Evolutionary conservation across 768 basidiomycete genomes (phyloP), one percentile per base, ranked within the genome.

Genomic region (Saitozyma sp.): DNA sequence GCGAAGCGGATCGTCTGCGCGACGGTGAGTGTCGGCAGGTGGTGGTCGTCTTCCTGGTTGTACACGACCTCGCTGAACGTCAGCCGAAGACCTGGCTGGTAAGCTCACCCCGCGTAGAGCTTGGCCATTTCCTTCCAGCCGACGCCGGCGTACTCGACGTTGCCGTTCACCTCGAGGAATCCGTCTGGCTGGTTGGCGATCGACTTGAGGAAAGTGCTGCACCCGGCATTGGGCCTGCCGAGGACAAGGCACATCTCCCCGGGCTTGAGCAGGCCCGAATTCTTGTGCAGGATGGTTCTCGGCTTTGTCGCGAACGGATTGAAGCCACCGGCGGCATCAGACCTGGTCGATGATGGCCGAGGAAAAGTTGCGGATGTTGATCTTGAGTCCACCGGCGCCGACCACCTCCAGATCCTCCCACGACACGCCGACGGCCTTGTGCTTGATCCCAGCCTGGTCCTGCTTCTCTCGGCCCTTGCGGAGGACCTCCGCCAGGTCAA

Each of bases 181-280:
- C 88, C 88, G 4, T 82, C 81, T 0, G 87, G 85, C 65, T 87
- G 86, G 73, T 93, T 92, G 16, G 92, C 84, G 54, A 95, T 84
- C 0, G 84, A 84, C 78, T 92, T 92, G 58, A 96, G 84, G 54
- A 96, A 83, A 0, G 92, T 91, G 37, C 84, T 87, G 75, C 92
- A 94, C 2, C 92, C 92, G 0, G 90, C 86, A 13, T 89, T 89
- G 0, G 92, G 92, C 39, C 90, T 84, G 20, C 92, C 92, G 29
- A 93, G 84, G 11, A 92, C 91, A 14, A 94, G 69, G 66, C 71
- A 74, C 87, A 88, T 88, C 67, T 88, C 86, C 37, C 87, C 87
- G 0, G 86, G 86, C 14, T 82, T 81, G 39, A 87, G 79, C 11
- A 84, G 80, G 45, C 87, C 87, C 45, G 84, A 83, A 71, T 9